Base-by-base conservation (phyloP, 2,329 filamentous ascomycete genomes). In the Aureobasidium pullulans region DNA sequence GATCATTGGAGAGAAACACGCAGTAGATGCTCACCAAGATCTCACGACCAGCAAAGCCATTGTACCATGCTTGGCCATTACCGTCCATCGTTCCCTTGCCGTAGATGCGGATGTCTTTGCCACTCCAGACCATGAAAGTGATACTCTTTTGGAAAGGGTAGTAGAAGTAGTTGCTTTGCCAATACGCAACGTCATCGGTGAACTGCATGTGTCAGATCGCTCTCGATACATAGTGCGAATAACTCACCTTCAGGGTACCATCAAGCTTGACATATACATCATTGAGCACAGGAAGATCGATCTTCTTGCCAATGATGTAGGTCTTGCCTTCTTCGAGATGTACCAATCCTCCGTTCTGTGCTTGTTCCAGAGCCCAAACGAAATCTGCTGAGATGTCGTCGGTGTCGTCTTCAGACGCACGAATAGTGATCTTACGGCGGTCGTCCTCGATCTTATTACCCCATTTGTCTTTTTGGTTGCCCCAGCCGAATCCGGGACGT, bases 101-200 rank as follows among this genome's bases (percentile, higher is more conserved):
- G 59, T 77, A 82, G 64, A 86, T 83, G 62, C 78, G 81, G 67
- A 86, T 81, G 62, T 84, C 74, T 62, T 81, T 77, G 10, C 84
- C 83, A 59, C 83, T 82, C 82, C 82, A 86, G 53, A 83, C 80
- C 79, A 81, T 85, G 66, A 85, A 85, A 59, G 82, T 82, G 59
- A 85, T 80, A 3, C 78, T 82, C 62, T 78, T 78, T 60, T 80
- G 77, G 66, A 79, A 80, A 9, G 71, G 70, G 57, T 79, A 77
- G 62, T 76, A 79, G 67, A 79, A 80, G 66, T 79, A 72, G 65
- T 80, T 79, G 31, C 68, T 70, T 69, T 79, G 76, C 76, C 76
- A 79, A 65, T 78, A 79, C 4, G 71, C 66, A 43, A 78, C 75
- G 47, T 77, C 73, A 57, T 78, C 72, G 29, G 75, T 78, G 65